phyloP scores from a whole-genome alignment of 257 asterid species.

The Solanum dulcamara region DNA sequence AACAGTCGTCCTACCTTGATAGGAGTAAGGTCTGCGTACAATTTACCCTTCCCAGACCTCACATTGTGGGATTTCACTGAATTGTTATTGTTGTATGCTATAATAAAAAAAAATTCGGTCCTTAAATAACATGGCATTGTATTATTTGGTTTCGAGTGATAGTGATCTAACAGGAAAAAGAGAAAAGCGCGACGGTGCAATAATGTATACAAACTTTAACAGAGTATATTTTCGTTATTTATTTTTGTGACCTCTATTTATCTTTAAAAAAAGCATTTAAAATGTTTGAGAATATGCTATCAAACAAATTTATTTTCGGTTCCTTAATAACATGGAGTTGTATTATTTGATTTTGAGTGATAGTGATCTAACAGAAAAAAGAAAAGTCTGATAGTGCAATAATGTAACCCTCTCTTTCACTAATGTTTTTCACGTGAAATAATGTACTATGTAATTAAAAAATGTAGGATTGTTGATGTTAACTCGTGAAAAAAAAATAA shows the following conservation, averaged over 20 bases:
- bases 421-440: background rate
- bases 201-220: background rate
- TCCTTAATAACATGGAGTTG: background rate
- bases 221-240: background rate
- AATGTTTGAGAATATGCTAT: background rate
- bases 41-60: too few relatives aligned
- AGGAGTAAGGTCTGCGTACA: too few relatives aligned
- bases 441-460: background rate
- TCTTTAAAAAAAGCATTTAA: background rate
- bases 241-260: background rate
- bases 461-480: background rate
- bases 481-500: background rate
- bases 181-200: too few relatives aligned
- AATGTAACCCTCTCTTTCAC: background rate
- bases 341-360: background rate
- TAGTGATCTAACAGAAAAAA: background rate
- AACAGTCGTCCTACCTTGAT: too few relatives aligned
- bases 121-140: too few relatives aligned
- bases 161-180: too few relatives aligned
- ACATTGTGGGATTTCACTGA: too few relatives aligned
- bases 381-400: background rate
- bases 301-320: background rate
- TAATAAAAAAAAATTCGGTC: too few relatives aligned
- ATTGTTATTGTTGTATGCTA: too few relatives aligned
- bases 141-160: too few relatives aligned